phyloP scores from a whole-genome alignment of 306 rosid species.

The Vigna radiata region DNA sequence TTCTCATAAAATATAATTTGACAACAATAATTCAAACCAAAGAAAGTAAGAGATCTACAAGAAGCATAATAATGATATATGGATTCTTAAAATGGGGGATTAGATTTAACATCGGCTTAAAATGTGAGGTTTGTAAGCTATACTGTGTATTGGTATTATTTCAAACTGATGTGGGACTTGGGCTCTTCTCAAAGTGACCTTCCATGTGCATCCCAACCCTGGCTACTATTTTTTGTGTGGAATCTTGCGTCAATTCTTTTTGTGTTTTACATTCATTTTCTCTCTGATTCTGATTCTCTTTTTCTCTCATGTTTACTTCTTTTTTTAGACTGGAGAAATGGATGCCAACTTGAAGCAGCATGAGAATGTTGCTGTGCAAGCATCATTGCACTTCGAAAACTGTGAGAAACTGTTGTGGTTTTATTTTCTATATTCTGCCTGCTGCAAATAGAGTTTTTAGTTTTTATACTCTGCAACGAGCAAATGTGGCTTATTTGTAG shows the following conservation, averaged over 20 bases:
- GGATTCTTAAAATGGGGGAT: too few species aligned
- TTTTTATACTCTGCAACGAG: conserved; percentile 19
- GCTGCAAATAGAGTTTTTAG: neutral
- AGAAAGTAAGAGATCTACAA: neutral
- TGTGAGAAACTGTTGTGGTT: conserved; percentile 57
- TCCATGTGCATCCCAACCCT: neutral
- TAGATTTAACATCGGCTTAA: too few species aligned
- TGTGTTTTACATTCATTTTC: conserved; percentile 3
- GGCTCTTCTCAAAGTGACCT: neutral
- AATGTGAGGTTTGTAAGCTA: too few species aligned
- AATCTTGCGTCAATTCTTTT: conserved; percentile 10
- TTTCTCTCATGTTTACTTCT: conserved; percentile 35
- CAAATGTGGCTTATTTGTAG: conserved; percentile 24
- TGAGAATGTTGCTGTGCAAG: conserved; percentile 74
- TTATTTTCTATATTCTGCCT: conserved; percentile 16
- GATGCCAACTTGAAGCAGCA: conserved; percentile 79
- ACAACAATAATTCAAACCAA: neutral
- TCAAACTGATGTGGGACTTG: too few species aligned
- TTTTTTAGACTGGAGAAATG: conserved; percentile 71
- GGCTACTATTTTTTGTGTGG: neutral
- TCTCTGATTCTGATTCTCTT: neutral
- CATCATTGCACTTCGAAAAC: conserved; percentile 59
- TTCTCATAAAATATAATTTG: neutral
- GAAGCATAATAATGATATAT: neutral
- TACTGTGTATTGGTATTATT: too few species aligned